phyloP scores from a whole-genome alignment of 345 rosid genomes.

The Ailanthus altissimus region DNA sequence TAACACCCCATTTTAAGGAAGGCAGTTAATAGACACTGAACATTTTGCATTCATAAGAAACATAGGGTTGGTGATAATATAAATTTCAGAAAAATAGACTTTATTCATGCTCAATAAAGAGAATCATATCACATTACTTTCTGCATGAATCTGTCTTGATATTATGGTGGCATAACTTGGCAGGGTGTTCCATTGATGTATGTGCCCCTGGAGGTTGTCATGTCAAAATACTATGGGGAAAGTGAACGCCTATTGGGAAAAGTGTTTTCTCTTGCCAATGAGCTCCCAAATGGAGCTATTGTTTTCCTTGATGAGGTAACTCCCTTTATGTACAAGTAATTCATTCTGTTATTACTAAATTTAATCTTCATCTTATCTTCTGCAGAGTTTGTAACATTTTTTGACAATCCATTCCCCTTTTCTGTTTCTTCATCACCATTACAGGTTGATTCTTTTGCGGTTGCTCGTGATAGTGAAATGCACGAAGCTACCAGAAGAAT shows the following conservation, averaged over 20 bases:
- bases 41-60: neutral
- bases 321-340: neutral
- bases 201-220: constrained; percentile 82
- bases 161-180: constrained; percentile 19
- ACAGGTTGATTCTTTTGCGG: constrained; percentile 97
- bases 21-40: neutral
- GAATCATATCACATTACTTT: constrained; percentile 7
- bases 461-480: constrained; percentile 75
- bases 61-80: neutral
- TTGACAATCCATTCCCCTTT: neutral
- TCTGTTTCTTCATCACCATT: constrained; percentile 1
- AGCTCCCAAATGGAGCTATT: constrained; percentile 78
- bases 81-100: neutral
- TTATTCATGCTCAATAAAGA: neutral
- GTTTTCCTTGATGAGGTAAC: constrained; percentile 92
- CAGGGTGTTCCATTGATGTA: constrained; percentile 87
- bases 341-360: neutral
- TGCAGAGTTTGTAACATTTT: neutral
- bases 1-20: neutral
- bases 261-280: constrained; percentile 87
- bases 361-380: neutral
- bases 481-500: constrained; percentile 97
- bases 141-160: constrained; percentile 1
- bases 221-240: constrained; percentile 96
- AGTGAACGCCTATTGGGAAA: constrained; percentile 82